Conservation (phyloP, 2,329 filamentous ascomycete species). For the Chrysoporthe cubensis region DNA sequence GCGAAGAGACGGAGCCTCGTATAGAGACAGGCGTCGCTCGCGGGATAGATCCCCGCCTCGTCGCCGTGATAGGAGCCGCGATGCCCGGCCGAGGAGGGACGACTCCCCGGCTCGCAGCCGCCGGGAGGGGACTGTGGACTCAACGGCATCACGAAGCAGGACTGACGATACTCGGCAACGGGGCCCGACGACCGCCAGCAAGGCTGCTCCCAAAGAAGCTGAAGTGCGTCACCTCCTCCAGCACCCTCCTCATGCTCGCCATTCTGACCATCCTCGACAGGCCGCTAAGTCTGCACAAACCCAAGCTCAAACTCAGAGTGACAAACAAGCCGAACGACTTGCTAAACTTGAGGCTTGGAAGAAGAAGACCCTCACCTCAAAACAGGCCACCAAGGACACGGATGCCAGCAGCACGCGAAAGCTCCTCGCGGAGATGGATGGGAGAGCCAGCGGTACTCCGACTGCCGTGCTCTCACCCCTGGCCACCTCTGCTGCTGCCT, state of each 20-base stretch:
- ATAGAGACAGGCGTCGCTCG: constrained; percentile 66
- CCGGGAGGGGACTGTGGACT: constrained; percentile 74
- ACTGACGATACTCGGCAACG: constrained; percentile 64
- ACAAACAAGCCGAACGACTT: constrained; percentile 79
- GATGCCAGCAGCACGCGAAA: constrained; percentile 69
- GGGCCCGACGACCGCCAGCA: constrained; percentile 55
- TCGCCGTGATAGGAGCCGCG: constrained; percentile 65
- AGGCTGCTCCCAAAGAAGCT: constrained; percentile 52
- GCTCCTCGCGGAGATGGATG: constrained; percentile 74
- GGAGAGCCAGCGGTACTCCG: constrained; percentile 59
- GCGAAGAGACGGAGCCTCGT: constrained; percentile 56
- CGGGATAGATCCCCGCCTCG: constrained; percentile 63
- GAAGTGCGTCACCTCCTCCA: constrained; percentile 55
- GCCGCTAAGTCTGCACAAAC: constrained; percentile 56
- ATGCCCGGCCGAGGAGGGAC: constrained; percentile 72
- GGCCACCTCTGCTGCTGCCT: constrained; percentile 53
- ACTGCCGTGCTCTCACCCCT: constrained; percentile 39
- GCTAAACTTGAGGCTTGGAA: constrained; percentile 91
- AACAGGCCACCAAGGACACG: constrained; percentile 71
- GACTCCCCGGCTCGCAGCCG: constrained; percentile 67
- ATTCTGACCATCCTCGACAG: constrained; percentile 45
- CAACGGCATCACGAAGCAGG: constrained; percentile 63
- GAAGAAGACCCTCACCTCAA: constrained; percentile 73
- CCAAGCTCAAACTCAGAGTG: constrained; percentile 64
- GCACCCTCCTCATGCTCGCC: constrained; percentile 3